phyloP scores from a whole-genome alignment of 345 rosid species.

The Salix dunnii region DNA sequence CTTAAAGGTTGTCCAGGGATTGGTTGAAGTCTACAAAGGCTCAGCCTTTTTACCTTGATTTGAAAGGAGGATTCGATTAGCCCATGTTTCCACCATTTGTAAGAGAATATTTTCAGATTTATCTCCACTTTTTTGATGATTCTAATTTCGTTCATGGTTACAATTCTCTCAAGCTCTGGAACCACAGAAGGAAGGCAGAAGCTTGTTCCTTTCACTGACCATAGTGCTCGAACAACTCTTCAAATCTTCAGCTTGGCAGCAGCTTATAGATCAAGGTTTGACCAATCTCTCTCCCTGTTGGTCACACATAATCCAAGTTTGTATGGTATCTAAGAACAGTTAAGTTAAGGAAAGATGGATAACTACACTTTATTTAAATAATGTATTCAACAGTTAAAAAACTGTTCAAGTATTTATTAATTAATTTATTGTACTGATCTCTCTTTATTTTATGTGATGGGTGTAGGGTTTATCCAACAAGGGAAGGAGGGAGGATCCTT shows the following conservation, averaged over 20 bases:
- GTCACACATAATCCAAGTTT: background rate
- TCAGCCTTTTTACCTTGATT: background rate
- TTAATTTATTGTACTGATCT: background rate
- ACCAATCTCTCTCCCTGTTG: background rate
- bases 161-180: constrained; percentile 57
- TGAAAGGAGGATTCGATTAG: background rate
- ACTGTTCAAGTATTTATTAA: background rate
- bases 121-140: background rate
- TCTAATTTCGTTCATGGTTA: background rate
- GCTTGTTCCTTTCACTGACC: constrained; percentile 71
- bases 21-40: background rate
- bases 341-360: background rate
- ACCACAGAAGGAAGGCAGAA: constrained; percentile 93
- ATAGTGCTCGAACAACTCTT: constrained; percentile 73
- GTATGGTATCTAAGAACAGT: background rate
- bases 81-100: background rate
- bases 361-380: background rate
- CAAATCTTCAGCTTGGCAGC: constrained; percentile 78
- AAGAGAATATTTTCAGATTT: background rate
- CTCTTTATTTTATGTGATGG: background rate
- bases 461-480: constrained; percentile 60
- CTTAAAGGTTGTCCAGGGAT: background rate
- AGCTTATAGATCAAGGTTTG: constrained; percentile 78
- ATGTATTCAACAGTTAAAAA: background rate
- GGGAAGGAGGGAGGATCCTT: constrained; percentile 80